phyloP scores from a whole-genome alignment of 768 basidiomycete species.

The Clitopilus hobsonii region DNA sequence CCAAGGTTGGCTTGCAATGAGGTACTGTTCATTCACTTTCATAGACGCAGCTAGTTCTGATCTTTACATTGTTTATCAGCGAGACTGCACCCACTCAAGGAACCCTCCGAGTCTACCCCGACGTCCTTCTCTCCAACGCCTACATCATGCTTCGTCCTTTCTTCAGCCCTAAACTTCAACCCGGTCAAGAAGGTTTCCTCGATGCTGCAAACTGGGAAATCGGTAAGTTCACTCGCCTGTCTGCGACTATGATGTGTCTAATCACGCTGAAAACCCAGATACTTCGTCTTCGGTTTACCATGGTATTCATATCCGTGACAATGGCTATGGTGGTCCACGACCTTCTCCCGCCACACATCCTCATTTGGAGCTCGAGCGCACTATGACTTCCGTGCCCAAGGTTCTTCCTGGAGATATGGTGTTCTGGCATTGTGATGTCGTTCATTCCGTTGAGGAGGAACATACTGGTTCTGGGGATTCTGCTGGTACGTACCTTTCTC shows the following conservation, averaged over 20 bases:
- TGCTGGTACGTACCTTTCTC: slow-evolving; percentile 31
- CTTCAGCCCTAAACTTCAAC: slow-evolving; percentile 48
- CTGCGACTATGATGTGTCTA: too few relatives aligned
- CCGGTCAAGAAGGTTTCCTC: slow-evolving; percentile 35
- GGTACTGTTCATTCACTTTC: slow-evolving; percentile 28
- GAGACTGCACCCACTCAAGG: slow-evolving; percentile 69
- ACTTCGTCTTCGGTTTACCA: slow-evolving; percentile 45
- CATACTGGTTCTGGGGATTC: slow-evolving; percentile 54
- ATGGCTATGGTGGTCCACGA: slow-evolving; percentile 36
- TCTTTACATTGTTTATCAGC: slow-evolving; percentile 20
- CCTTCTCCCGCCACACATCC: slow-evolving; percentile 60
- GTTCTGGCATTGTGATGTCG: slow-evolving; percentile 68
- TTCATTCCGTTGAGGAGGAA: slow-evolving; percentile 44
- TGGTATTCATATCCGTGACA: slow-evolving; percentile 37
- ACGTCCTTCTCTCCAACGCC: slow-evolving; percentile 60
- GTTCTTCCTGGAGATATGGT: slow-evolving; percentile 76
- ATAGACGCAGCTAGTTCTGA: background rate
- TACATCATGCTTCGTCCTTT: slow-evolving; percentile 76
- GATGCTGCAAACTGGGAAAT: slow-evolving; percentile 52
- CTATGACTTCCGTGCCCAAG: slow-evolving; percentile 67
- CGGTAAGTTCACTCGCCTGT: slow-evolving; percentile 34
- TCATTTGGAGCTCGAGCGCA: slow-evolving; percentile 55
- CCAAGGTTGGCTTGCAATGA: slow-evolving; percentile 77
- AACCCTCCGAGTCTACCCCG: slow-evolving; percentile 65
- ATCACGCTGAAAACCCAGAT: slow-evolving; percentile 23